Evolutionary conservation across 306 rosid genomes (phyloP), one percentile per base, ranked within the genome.

Genomic region (Phaseolus lunatus): DNA sequence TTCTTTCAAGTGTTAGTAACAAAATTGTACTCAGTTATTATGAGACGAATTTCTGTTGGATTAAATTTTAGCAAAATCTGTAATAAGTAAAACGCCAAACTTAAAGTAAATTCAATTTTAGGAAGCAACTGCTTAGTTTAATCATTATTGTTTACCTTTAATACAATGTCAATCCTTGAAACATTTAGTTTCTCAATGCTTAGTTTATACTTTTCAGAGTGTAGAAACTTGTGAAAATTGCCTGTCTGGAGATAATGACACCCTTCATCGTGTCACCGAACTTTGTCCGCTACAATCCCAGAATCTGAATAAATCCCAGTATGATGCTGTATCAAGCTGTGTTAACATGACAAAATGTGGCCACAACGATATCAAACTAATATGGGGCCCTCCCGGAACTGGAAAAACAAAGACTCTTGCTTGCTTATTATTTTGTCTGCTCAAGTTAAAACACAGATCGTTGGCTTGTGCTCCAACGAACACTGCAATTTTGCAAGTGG

Each of bases 371-470:
- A 37, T 66, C 13, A 75, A 85, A 57, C 83, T 88, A 5, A 85
- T 90, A 14, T 90, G 92, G 91, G 96, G 96, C 0, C 96, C 91
- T 22, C 96, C 92, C 0, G 89, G 89, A 1, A 88, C 92, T 0
- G 92, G 89, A 0, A 88, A 88, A 70, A 90, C 91, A 3, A 90
- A 85, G 80, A 90, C 91, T 0, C 81, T 86, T 13, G 85, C 81
- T 24, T 69, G 57, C 66, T 26, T 59, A 1, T 27, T 59, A 7
- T 27, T 13, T 59, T 27, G 15, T 27, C 10, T 59, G 1, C 20
- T 26, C 0, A 14, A 59, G 66, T 9, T 27, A 8, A 15, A 13
- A 14, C 37, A 26, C 20, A 59, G 66, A 59, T 26, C 66, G 27
- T 2, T 59, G 41, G 13, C 66, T 13, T 59, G 66, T 59, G 66